A percentile compares a stretch with the other conserved stretches of the same genome.
phyloP scores from a whole-genome alignment of 1,139 yeast species.

The Hanseniaspora sp. region DNA sequence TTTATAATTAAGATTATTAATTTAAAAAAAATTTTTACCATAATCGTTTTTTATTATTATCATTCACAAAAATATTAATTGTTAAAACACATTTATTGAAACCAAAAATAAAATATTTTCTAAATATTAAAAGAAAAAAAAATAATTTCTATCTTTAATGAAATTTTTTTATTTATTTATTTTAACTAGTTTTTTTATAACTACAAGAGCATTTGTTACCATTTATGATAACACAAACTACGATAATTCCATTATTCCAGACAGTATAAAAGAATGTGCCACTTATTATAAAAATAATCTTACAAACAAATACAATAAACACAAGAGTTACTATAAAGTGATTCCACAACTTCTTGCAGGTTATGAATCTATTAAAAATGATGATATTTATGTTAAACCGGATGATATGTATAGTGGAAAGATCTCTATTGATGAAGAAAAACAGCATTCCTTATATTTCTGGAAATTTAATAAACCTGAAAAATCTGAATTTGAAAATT shows the following conservation, averaged over 20 bases:
- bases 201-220: neutral
- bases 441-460: constrained; percentile 48
- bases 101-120: no score
- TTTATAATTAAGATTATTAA: no score
- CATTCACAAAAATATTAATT: no score
- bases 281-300: neutral
- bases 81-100: no score
- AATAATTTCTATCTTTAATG: no score
- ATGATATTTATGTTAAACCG: constrained; percentile 5
- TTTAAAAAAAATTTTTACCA: no score
- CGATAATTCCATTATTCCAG: neutral
- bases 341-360: constrained; percentile 27
- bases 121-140: no score
- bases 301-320: constrained; percentile 8
- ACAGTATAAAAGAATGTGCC: neutral
- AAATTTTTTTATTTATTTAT: neutral
- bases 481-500: constrained; percentile 15
- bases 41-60: no score
- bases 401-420: constrained; percentile 60
- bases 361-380: constrained; percentile 17
- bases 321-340: constrained; percentile 17
- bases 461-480: constrained; percentile 50
- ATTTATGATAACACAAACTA: constrained; percentile 3
- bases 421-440: constrained; percentile 28
- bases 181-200: neutral